phyloP scores from a whole-genome alignment of 2,329 filamentous ascomycete species.

The Tolypocladium album region DNA sequence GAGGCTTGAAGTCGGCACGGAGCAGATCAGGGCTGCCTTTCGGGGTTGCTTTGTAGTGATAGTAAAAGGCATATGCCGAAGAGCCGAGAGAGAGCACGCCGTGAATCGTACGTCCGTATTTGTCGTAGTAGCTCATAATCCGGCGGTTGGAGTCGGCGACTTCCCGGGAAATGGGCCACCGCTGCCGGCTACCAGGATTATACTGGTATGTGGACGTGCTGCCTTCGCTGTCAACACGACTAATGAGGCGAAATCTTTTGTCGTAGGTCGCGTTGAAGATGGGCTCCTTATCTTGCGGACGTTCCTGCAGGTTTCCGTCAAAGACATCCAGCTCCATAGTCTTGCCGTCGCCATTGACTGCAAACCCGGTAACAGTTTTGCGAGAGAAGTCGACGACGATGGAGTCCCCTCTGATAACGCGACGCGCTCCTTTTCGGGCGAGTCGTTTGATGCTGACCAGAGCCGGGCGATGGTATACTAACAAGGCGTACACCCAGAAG shows the following conservation, averaged over 20 bases:
- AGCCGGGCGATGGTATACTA: slow-evolving; percentile 21
- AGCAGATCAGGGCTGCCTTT: slow-evolving; percentile 21
- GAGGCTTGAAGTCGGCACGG: slow-evolving; percentile 16
- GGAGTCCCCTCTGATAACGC: slow-evolving; percentile 15
- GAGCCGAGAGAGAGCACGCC: slow-evolving; percentile 16
- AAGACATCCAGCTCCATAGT: slow-evolving; percentile 18
- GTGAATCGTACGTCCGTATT: slow-evolving; percentile 18
- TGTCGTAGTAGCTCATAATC: slow-evolving; percentile 21
- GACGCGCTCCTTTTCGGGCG: slow-evolving; percentile 17
- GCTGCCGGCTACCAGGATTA: slow-evolving; percentile 3
- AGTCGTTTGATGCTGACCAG: slow-evolving; percentile 20
- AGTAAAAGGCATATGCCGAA: slow-evolving; percentile 20
- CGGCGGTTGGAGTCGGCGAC: slow-evolving; percentile 9
- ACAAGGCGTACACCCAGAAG: slow-evolving; percentile 17
- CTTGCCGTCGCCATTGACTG: slow-evolving; percentile 12
- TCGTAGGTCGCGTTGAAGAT: slow-evolving; percentile 17
- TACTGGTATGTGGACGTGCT: slow-evolving; percentile 16
- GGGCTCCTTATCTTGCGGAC: slow-evolving; percentile 9
- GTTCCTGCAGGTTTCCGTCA: slow-evolving; percentile 12
- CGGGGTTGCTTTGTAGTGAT: slow-evolving; percentile 22
- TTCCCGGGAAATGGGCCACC: slow-evolving; percentile 16
- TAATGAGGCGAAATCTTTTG: slow-evolving; percentile 13
- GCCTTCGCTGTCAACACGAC: slow-evolving; percentile 10
- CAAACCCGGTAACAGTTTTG: slow-evolving; percentile 21
- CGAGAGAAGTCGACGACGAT: slow-evolving; percentile 18